These are phyloP conservation scores for Quercus bicolor DNA, from an alignment of 306 rosid species.

Conservation along the genomic window DNA sequence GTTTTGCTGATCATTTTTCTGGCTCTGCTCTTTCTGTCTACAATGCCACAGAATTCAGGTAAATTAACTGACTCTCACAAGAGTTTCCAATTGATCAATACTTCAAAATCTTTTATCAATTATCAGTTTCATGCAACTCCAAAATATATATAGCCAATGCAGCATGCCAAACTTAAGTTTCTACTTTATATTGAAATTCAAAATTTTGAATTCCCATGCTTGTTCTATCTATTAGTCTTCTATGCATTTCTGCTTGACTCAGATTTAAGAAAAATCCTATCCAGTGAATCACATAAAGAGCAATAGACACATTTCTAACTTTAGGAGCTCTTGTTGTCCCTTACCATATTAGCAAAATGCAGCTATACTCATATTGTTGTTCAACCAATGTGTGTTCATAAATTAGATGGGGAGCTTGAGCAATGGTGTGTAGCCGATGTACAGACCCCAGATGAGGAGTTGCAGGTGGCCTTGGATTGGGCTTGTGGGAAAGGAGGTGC, in stretches of 20 bases:
- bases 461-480: constrained; percentile 78
- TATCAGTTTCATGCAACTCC: not conserved
- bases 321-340: not conserved
- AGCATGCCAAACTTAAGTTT: not conserved
- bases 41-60: constrained; percentile 51
- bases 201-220: not conserved
- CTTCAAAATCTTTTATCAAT: not conserved
- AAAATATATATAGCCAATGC: not conserved
- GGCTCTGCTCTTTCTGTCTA: constrained; percentile 45
- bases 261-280: not conserved
- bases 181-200: not conserved
- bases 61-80: constrained; percentile 3
- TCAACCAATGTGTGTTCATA: not conserved
- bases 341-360: too few species aligned
- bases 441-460: constrained; percentile 55
- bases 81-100: not conserved
- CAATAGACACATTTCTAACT: not conserved
- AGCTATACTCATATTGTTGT: not conserved
- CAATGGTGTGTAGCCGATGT: constrained; percentile 86
- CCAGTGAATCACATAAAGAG: too few species aligned
- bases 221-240: not conserved
- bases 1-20: constrained; percentile 26
- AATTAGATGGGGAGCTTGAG: constrained; percentile 46
- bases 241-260: not conserved
- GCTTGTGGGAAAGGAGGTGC: constrained; percentile 82